Evolutionary conservation across 768 basidiomycete species (phyloP).

Genomic region (Suillus decipiens): DNA sequence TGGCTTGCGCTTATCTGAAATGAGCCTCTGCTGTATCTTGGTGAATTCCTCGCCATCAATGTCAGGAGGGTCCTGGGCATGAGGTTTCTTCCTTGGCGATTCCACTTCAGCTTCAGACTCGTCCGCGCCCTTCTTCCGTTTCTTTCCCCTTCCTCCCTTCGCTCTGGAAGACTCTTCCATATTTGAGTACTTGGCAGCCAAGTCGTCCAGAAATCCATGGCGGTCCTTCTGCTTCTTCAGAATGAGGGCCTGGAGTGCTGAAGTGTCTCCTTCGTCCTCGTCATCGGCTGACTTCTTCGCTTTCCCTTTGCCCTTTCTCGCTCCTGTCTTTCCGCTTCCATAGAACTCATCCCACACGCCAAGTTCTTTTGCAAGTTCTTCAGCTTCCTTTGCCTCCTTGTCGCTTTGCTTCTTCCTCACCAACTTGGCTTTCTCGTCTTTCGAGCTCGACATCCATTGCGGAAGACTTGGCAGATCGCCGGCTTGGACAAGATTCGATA

Average conservation of each 20-base stretch:
- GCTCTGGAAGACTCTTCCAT: conserved; percentile 39
- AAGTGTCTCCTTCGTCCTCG: conserved; percentile 56
- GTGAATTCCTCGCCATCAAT: conserved; percentile 69
- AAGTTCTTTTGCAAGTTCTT: conserved; percentile 78
- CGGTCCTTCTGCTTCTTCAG: conserved; percentile 71
- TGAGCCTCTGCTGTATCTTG: conserved; percentile 57
- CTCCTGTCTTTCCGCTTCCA: conserved; percentile 68
- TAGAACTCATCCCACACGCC: conserved; percentile 96
- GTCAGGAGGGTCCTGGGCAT: conserved; percentile 48
- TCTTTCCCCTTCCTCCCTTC: conserved; percentile 51
- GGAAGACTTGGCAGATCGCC: conserved; percentile 56
- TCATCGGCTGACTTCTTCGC: conserved; percentile 36
- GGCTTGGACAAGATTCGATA: conserved; percentile 67
- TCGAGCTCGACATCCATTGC: conserved; percentile 69
- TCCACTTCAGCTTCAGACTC: conserved; percentile 37
- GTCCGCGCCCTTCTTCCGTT: conserved; percentile 45
- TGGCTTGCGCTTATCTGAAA: conserved; percentile 44
- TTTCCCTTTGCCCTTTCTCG: conserved; percentile 57
- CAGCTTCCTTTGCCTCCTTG: conserved; percentile 85
- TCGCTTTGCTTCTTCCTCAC: conserved; percentile 71
- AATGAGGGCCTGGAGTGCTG: conserved; percentile 79
- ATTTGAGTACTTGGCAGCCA: conserved; percentile 74
- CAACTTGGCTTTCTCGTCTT: conserved; percentile 79
- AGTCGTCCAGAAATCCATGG: conserved; percentile 71
- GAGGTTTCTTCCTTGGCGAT: conserved; percentile 53